Evolutionary conservation across 441 rosid species (phyloP).

Genomic region (Breynia disticha): DNA sequence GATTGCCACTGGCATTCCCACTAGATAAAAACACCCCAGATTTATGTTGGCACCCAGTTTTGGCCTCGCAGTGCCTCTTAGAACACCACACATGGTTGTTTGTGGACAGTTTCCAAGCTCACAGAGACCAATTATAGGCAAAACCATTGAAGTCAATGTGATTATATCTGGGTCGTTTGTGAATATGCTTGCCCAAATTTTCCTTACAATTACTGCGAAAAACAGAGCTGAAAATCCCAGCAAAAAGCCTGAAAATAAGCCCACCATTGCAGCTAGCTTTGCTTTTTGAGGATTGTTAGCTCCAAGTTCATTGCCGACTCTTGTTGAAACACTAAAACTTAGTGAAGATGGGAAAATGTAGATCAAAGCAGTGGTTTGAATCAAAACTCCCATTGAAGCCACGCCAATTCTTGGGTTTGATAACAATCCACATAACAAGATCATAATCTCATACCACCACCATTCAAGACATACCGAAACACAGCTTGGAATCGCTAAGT

Average conservation of each 20-base stretch:
- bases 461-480: slow-evolving; percentile 83
- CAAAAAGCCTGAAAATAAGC: slow-evolving; percentile 46
- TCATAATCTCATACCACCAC: slow-evolving; percentile 99
- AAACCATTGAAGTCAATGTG: slow-evolving; percentile 49
- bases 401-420: slow-evolving; percentile 66
- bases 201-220: slow-evolving; percentile 49
- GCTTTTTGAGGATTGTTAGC: slow-evolving; percentile 64
- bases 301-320: slow-evolving; percentile 79
- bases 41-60: slow-evolving; percentile 73
- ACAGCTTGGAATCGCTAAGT: slow-evolving; percentile 72
- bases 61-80: slow-evolving; percentile 80
- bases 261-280: slow-evolving; percentile 43
- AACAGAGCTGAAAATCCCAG: slow-evolving; percentile 51
- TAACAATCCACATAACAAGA: slow-evolving; percentile 63
- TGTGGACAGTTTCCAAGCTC: slow-evolving; percentile 94
- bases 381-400: slow-evolving; percentile 85
- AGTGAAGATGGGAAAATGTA: slow-evolving; percentile 88
- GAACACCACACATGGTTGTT: slow-evolving; percentile 75
- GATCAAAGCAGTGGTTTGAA: slow-evolving; percentile 72
- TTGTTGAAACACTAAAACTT: slow-evolving; percentile 66
- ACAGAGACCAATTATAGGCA: slow-evolving; percentile 78
- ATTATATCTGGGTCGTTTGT: slow-evolving; percentile 55
- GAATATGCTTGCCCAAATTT: slow-evolving; percentile 68
- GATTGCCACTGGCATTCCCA: slow-evolving; percentile 78
- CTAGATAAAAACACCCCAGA: slow-evolving; percentile 66